phyloP scores from a whole-genome alignment of 352 stramenopile species.

The Phytophthora pluvialis region DNA sequence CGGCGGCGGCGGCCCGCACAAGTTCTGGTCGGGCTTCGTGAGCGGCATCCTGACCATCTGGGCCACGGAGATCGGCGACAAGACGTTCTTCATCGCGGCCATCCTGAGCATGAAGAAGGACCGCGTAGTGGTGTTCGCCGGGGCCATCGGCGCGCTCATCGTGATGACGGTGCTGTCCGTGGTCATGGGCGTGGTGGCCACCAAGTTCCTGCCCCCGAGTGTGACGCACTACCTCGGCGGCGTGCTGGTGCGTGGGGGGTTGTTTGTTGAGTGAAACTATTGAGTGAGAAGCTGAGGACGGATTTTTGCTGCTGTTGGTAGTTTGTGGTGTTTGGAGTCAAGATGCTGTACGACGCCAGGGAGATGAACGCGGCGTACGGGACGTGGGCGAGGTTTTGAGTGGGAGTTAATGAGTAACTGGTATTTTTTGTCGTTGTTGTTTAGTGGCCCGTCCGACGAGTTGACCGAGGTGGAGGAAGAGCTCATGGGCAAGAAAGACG shows the following conservation, averaged over 20 bases:
- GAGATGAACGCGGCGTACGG: constrained; percentile 83
- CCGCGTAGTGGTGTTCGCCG: constrained; percentile 95
- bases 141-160: constrained; percentile 94
- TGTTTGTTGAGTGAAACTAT: constrained; percentile 1
- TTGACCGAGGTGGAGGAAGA: constrained; percentile 86
- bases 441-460: constrained; percentile 80
- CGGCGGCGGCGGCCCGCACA: constrained; percentile 46
- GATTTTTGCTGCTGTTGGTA: constrained; percentile 41
- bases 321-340: constrained; percentile 97
- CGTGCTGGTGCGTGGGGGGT: constrained; percentile 59
- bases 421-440: neutral
- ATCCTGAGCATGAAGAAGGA: constrained; percentile 97
- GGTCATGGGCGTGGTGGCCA: constrained; percentile 97
- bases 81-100: constrained; percentile 99
- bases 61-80: constrained; percentile 99
- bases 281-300: constrained; percentile 2
- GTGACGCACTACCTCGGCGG: constrained; percentile 98
- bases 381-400: neutral
- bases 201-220: constrained; percentile 92
- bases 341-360: constrained; percentile 91
- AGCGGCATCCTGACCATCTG: constrained; percentile 96
- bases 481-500: constrained; percentile 83
- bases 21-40: constrained; percentile 89
- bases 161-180: constrained; percentile 98
- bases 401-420: constrained; percentile 2